These are phyloP conservation scores for Glycine soja DNA, from an alignment of 306 rosid species.

Conservation along the genomic window DNA sequence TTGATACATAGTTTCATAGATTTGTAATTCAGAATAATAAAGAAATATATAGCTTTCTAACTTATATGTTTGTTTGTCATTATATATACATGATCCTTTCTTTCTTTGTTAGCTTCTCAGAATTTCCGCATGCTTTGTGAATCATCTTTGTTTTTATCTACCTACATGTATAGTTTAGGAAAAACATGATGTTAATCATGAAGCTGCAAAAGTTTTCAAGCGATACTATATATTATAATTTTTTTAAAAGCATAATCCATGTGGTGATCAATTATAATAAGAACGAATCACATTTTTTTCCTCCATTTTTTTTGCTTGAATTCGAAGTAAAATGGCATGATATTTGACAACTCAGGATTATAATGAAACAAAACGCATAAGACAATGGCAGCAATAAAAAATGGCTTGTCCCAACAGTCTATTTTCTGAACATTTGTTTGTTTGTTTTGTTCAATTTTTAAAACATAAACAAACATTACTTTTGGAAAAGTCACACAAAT, in stretches of 20 bases:
- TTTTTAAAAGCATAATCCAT: too few relatives aligned
- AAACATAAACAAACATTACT: not conserved
- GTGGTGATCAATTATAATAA: not conserved
- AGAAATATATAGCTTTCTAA: slow-evolving; percentile 38
- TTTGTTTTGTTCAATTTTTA: not conserved
- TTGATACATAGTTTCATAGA: slow-evolving; percentile 26
- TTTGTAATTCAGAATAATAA: slow-evolving; percentile 37
- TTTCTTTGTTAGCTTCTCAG: too few relatives aligned
- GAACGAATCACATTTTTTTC: not conserved
- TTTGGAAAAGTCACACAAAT: not conserved
- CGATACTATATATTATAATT: not conserved
- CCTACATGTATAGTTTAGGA: too few relatives aligned
- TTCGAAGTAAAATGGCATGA: not conserved
- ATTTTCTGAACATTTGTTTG: not conserved
- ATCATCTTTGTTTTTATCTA: too few relatives aligned
- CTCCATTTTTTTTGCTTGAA: too few relatives aligned
- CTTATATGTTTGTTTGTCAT: not conserved
- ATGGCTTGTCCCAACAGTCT: not conserved
- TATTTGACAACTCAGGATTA: not conserved
- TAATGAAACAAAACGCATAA: not conserved
- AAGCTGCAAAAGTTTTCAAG: not conserved
- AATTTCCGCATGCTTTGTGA: too few relatives aligned
- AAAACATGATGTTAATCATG: not conserved
- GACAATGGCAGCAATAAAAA: not conserved
- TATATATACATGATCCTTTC: not conserved